Evolutionary conservation across 139 green algal species (phyloP).

Genomic region (Monoraphidium neglectum): DNA sequence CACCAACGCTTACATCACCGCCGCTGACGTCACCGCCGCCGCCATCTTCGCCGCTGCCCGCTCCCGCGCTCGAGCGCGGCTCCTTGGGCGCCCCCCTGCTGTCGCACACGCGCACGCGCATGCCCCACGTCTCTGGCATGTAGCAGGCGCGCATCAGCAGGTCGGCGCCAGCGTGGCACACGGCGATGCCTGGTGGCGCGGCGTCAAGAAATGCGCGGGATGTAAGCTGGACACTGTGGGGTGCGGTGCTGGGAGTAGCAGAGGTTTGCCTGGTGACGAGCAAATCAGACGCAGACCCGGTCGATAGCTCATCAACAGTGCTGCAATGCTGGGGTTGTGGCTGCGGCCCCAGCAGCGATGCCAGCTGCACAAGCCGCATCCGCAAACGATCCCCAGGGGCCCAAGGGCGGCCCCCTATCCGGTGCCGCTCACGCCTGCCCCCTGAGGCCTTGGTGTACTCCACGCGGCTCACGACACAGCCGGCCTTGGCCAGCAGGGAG

Average conservation of each 20-base stretch:
- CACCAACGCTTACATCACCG: background rate
- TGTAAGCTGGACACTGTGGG: too few species aligned
- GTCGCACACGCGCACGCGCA: conserved; percentile 38
- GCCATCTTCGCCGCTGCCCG: background rate
- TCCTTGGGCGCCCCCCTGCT: background rate
- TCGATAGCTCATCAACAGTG: too few species aligned
- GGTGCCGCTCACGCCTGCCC: conserved; percentile 23
- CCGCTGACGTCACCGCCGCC: background rate
- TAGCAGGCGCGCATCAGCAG: conserved; percentile 47
- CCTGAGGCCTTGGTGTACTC: conserved; percentile 43
- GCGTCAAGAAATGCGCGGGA: too few species aligned
- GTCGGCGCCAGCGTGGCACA: conserved; percentile 35
- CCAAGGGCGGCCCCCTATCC: too few species aligned
- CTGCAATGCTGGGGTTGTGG: too few species aligned
- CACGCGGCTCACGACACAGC: conserved; percentile 24
- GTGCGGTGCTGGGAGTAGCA: too few species aligned
- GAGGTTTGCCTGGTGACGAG: too few species aligned
- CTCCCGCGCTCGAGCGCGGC: background rate
- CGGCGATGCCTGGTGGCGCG: conserved; percentile 18
- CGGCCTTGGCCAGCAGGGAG: conserved; percentile 38
- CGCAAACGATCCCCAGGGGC: too few species aligned
- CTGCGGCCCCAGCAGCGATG: too few species aligned
- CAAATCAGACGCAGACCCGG: too few species aligned
- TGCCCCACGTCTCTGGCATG: conserved; percentile 36
- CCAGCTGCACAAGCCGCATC: too few species aligned